phyloP scores from a whole-genome alignment of 495 filamentous ascomycete genomes.

The Penicillium arizonense region DNA sequence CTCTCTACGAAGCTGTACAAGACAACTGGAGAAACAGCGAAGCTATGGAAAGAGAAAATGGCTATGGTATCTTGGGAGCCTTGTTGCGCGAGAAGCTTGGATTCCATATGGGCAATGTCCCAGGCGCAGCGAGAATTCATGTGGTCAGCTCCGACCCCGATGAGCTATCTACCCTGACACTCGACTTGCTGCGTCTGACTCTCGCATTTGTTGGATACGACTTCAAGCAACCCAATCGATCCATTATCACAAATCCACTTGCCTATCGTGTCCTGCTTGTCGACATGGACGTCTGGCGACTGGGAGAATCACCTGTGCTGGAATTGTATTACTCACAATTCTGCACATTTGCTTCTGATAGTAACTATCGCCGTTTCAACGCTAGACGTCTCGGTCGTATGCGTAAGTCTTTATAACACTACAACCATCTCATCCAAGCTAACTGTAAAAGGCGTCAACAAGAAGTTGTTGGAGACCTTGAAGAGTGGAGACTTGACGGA shows the following conservation, averaged over 20 bases:
- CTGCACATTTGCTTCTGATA: conserved; percentile 72
- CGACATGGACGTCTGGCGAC: conserved; percentile 89
- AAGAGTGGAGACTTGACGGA: conserved; percentile 76
- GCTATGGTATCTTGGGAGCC: conserved; percentile 82
- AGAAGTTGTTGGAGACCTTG: conserved; percentile 82
- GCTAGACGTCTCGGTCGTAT: conserved; percentile 79
- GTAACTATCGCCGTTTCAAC: conserved; percentile 92
- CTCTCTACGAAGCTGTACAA: conserved; percentile 78
- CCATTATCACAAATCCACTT: conserved; percentile 91
- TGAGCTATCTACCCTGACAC: conserved; percentile 62
- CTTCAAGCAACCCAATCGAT: conserved; percentile 69
- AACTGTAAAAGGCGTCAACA: conserved; percentile 70
- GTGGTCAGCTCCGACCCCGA: conserved; percentile 30
- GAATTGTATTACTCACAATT: conserved; percentile 93
- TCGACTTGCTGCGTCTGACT: conserved; percentile 71
- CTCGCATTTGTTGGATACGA: conserved; percentile 87
- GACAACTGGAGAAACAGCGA: conserved; percentile 97
- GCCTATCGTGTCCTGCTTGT: conserved; percentile 90
- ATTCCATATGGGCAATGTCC: conserved; percentile 28
- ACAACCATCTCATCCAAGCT: conserved; percentile 10
- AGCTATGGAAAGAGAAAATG: conserved; percentile 94
- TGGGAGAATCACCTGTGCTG: conserved; percentile 68
- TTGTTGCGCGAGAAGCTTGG: conserved; percentile 75
- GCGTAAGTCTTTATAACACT: conserved; percentile 59
- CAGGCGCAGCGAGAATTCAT: conserved; percentile 32